These are phyloP conservation scores for Ogataea allantospora DNA, from an alignment of 805 yeast species.

Conservation along the genomic window DNA sequence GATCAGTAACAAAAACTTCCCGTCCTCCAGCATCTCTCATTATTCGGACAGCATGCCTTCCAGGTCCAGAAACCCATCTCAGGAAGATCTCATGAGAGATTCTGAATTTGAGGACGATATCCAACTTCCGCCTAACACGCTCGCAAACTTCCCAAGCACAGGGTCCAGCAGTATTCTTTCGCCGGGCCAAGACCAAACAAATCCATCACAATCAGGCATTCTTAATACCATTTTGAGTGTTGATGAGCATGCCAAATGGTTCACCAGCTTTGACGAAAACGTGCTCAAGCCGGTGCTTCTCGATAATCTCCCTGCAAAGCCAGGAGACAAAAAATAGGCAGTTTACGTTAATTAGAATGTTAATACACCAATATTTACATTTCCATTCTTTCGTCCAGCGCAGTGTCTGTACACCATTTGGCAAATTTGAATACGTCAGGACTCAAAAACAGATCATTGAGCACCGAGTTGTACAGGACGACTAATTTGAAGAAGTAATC, in stretches of 20 bases:
- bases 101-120: conserved; percentile 35
- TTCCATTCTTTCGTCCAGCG: conserved; percentile 47
- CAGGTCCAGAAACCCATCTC: conserved; percentile 27
- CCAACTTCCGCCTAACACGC: conserved; percentile 34
- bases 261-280: conserved; percentile 88
- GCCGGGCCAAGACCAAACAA: conserved; percentile 2
- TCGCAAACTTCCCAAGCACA: conserved; percentile 23
- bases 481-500: conserved; percentile 64
- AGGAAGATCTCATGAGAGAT: conserved; percentile 31
- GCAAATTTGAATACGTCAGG: conserved; percentile 67
- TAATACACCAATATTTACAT: conserved; percentile 8
- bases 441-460: conserved; percentile 63
- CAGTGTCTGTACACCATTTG: conserved; percentile 69
- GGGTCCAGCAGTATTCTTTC: conserved; percentile 13
- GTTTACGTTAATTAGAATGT: conserved; percentile 1
- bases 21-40: conserved; percentile 19
- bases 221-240: conserved; percentile 33
- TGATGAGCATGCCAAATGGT: conserved; percentile 87
- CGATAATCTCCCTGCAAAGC: conserved; percentile 48
- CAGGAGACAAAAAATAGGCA: conserved; percentile 9
- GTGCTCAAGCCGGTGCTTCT: conserved; percentile 88
- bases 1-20: conserved; percentile 19
- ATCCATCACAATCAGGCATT: conserved; percentile 16
- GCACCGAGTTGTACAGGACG: conserved; percentile 56
- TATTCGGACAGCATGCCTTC: conserved; percentile 24